phyloP scores from a whole-genome alignment of 371 early-diverging fungal species.

The Lichtheimia ramosa region DNA sequence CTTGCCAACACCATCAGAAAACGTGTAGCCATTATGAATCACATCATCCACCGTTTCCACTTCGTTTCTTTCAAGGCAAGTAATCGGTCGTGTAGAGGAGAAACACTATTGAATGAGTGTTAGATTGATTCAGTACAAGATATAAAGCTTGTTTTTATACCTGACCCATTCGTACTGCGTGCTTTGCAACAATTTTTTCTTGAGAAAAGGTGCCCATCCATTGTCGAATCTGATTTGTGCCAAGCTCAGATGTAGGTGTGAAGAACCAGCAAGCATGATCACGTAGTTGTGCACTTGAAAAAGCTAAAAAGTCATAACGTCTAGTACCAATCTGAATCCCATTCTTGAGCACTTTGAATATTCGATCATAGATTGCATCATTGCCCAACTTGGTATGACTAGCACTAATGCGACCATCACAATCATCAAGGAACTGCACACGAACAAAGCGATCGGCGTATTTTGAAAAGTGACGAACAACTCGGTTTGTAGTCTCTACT shows the following conservation, averaged over 20 bases:
- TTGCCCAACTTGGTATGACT: conserved; percentile 16
- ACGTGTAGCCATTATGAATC: conserved; percentile 53
- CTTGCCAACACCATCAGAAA: conserved; percentile 87
- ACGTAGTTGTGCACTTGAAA: conserved; percentile 68
- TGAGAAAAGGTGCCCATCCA: conserved; percentile 79
- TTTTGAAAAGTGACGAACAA: conserved; percentile 53
- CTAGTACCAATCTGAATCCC: conserved; percentile 63
- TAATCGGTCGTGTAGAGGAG: conserved; percentile 65
- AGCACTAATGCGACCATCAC: conserved; percentile 39
- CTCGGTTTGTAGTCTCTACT: conserved; percentile 67
- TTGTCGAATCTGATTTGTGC: conserved; percentile 53
- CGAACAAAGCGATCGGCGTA: conserved; percentile 65
- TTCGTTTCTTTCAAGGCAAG: conserved; percentile 29
- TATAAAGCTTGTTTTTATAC: conserved; percentile 5
- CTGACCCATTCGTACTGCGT: conserved; percentile 76
- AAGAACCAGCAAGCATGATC: conserved; percentile 80
- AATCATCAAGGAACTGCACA: conserved; percentile 72
- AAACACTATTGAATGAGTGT: conserved; percentile 46
- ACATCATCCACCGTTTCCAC: conserved; percentile 59
- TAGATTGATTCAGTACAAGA: no score
- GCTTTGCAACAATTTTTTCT: conserved; percentile 72
- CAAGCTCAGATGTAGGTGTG: conserved; percentile 36
- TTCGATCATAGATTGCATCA: conserved; percentile 48
- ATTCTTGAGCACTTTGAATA: conserved; percentile 46
- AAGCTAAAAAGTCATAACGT: conserved; percentile 72